phyloP scores from a whole-genome alignment of 345 rosid genomes.

The Melaleuca alternifolia region DNA sequence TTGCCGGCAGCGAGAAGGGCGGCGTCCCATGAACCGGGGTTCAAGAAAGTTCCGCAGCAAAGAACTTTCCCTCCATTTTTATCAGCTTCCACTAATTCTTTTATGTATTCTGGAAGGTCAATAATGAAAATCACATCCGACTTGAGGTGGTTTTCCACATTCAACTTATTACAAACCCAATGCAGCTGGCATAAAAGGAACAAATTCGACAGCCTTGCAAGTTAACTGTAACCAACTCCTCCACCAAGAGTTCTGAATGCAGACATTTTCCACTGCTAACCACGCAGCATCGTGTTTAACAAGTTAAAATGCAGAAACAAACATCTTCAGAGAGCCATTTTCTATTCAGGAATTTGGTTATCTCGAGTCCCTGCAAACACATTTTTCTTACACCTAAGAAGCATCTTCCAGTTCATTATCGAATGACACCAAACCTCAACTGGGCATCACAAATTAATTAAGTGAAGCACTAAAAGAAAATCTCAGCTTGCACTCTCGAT shows the following conservation, averaged over 20 bases:
- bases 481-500: neutral
- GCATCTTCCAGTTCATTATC: neutral
- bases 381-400: neutral
- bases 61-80: constrained; percentile 39
- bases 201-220: neutral
- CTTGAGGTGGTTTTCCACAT: neutral
- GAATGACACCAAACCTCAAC: neutral
- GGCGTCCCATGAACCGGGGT: constrained; percentile 69
- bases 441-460: neutral
- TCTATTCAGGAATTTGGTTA: neutral
- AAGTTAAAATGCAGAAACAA: neutral
- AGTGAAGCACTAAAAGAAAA: neutral
- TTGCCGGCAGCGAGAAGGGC: constrained; percentile 82
- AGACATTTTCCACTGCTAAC: neutral
- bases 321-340: neutral
- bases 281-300: neutral
- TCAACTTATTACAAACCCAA: neutral
- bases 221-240: neutral
- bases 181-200: neutral
- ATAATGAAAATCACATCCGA: neutral
- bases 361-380: neutral
- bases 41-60: constrained; percentile 58
- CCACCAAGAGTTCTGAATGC: neutral
- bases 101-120: constrained; percentile 41
- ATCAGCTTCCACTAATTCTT: constrained; percentile 47